Evolutionary conservation across 768 basidiomycete species (phyloP).

Genomic region (Tylopilus vinaceipallidus): DNA sequence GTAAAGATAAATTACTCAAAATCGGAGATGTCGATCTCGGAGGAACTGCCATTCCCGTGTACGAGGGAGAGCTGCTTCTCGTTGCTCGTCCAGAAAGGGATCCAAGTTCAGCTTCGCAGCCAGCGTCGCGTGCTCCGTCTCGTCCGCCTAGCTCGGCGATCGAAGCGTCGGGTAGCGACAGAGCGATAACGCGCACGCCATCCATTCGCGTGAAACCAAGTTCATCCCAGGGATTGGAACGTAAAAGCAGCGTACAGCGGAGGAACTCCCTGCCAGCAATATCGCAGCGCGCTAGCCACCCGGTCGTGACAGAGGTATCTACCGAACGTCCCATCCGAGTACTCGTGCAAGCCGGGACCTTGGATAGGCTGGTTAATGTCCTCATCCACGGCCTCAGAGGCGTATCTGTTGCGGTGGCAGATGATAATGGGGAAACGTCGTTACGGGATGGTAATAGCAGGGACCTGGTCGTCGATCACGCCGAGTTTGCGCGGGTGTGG

Average conservation of each 20-base stretch:
- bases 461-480: slow-evolving; percentile 67
- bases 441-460: slow-evolving; percentile 71
- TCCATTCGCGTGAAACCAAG: slow-evolving; percentile 79
- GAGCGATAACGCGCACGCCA: slow-evolving; percentile 54
- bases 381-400: slow-evolving; percentile 76
- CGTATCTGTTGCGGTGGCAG: slow-evolving; percentile 76
- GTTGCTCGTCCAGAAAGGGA: slow-evolving; percentile 57
- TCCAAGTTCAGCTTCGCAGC: slow-evolving; percentile 46
- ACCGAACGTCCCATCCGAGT: slow-evolving; percentile 74
- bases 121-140: slow-evolving; percentile 61
- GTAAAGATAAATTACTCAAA: slow-evolving; percentile 28
- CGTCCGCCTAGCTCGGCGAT: slow-evolving; percentile 66
- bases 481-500: slow-evolving; percentile 75
- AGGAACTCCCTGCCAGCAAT: slow-evolving; percentile 80
- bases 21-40: slow-evolving; percentile 49
- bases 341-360: slow-evolving; percentile 73
- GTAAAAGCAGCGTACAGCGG: slow-evolving; percentile 73
- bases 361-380: slow-evolving; percentile 70
- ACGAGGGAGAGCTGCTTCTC: slow-evolving; percentile 71
- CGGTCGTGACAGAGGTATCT: slow-evolving; percentile 59
- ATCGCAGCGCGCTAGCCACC: slow-evolving; percentile 56
- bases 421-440: slow-evolving; percentile 86
- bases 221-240: slow-evolving; percentile 63
- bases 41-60: slow-evolving; percentile 70
- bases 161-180: slow-evolving; percentile 39